phyloP scores from a whole-genome alignment of 2,329 filamentous ascomycete species.

The Dothideomycetes sp. region DNA sequence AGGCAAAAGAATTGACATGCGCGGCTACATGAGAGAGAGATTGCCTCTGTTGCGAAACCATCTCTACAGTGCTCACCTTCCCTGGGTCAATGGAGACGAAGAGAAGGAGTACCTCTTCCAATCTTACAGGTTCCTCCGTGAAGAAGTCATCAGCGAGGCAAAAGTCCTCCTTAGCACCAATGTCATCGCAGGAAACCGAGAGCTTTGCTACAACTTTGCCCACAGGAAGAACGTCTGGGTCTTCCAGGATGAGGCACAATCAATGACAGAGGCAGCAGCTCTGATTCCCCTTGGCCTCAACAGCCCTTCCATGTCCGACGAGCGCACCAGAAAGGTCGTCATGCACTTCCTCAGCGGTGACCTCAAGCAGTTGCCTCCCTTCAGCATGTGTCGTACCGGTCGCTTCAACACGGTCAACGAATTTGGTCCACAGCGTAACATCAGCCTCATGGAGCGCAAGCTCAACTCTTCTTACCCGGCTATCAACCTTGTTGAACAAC shows the following conservation, averaged over 20 bases:
- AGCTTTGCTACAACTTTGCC: not conserved
- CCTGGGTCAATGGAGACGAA: not conserved
- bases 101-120: not conserved
- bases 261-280: not conserved
- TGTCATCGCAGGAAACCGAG: not conserved
- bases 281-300: not conserved
- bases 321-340: not conserved
- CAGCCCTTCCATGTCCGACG: not conserved
- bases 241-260: not conserved
- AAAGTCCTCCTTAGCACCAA: not conserved
- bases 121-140: not conserved
- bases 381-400: not conserved
- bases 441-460: not conserved
- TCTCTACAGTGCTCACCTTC: not conserved
- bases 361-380: not conserved
- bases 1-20: too few relatives aligned
- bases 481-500: not conserved
- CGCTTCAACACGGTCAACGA: not conserved
- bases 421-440: not conserved
- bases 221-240: too few relatives aligned
- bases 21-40: not conserved
- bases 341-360: slow-evolving; percentile 1
- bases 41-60: not conserved
- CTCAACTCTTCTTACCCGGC: not conserved
- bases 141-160: not conserved